These are phyloP conservation scores for Gossypium gossypioides DNA, from an alignment of 441 rosid genomes.

Conservation along the genomic window DNA sequence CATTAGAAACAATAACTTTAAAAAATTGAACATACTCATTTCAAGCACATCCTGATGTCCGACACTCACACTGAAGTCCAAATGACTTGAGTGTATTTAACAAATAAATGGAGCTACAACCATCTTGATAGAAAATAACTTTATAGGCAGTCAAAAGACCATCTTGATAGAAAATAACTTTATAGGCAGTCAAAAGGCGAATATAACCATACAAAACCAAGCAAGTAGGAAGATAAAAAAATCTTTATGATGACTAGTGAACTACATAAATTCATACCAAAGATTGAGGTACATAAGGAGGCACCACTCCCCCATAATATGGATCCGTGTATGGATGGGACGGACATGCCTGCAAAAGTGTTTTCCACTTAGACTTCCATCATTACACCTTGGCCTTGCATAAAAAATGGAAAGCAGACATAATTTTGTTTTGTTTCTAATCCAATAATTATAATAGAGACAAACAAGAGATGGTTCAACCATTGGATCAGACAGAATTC, in stretches of 20 bases:
- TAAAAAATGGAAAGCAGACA: background rate
- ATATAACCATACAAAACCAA: background rate
- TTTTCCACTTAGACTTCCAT: slow-evolving; percentile 5
- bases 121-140: background rate
- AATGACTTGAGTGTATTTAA: background rate
- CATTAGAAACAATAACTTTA: background rate
- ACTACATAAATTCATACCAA: slow-evolving; percentile 18
- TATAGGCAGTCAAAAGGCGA: background rate
- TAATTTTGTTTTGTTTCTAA: background rate
- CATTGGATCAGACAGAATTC: background rate
- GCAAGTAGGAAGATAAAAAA: background rate
- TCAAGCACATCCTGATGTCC: background rate
- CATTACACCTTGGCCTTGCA: background rate
- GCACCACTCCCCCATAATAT: slow-evolving; percentile 17
- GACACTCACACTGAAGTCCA: background rate
- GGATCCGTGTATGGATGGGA: slow-evolving; percentile 23
- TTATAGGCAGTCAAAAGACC: background rate
- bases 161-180: background rate
- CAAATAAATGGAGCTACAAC: background rate
- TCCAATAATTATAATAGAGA: background rate
- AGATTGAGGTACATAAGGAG: slow-evolving; percentile 29
- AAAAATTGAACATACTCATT: background rate
- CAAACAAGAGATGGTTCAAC: background rate
- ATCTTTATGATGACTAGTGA: background rate
- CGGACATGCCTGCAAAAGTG: slow-evolving; percentile 23